Evolutionary conservation across 2,329 filamentous ascomycete genomes (phyloP), one percentile per base, ranked within the genome.

Genomic region (Penicillium decumbens): DNA sequence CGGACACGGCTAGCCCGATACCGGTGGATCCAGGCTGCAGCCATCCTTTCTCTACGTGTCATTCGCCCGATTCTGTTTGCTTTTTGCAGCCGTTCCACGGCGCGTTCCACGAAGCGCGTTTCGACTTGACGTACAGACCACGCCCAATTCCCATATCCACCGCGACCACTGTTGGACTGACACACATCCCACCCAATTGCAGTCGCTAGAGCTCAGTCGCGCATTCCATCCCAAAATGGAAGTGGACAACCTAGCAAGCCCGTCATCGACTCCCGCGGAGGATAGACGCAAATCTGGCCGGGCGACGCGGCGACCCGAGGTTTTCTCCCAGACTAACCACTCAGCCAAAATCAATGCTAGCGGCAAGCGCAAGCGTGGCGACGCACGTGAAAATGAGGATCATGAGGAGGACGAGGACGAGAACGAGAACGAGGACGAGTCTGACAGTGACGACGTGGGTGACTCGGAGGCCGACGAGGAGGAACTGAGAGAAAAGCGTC

Each of bases 291-390:
- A 72, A 56, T 76, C 74, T n/a, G 68, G 71, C 42, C 71, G 74
- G 53, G 63, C 64, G 46, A 67, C 69, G 50, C 70, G 72, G 41
- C 72, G 68, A 53, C 73, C 73, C 30, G 68, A 72, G 46, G 47
- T 72, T 20, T 75, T 71, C 47, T 72, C 72, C 6, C 65, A 73
- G 48, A 71, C 57, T 40, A 50, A 55, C 18, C 61, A 68, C 50
- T 63, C 63, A 44, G 57, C 55, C 49, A 51, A 66, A 15, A 50
- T 47, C 10, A 60, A 57, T 28, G 57, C 65, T 47, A 57, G 67
- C n/a, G 63, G 66, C 10, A 81, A 81, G 65, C 75, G 78, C 53
- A 81, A 81, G 65, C 72, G 75, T 50, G 61, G 55, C n/a, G 54
- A 64, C n/a, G 62, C 65, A 40, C 67, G 63, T 32, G 65, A 70